Evolutionary conservation across 1,139 yeast genomes (phyloP), one percentile per base, ranked within the genome.

Genomic region (Geotrichum bryndzae): DNA sequence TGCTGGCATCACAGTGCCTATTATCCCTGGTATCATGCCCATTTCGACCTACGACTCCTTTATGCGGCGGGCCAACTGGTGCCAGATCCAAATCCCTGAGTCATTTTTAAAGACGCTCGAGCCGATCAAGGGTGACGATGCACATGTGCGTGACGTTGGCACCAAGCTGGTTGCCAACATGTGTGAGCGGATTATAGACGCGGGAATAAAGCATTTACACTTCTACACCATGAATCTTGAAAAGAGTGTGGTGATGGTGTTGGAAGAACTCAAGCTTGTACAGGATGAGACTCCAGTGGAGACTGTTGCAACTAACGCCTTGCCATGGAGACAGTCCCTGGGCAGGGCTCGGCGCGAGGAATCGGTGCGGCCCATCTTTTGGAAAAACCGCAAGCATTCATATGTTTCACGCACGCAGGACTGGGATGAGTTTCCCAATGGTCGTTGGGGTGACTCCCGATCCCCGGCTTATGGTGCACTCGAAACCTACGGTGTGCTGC

Each of bases 1-100:
- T 46, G 80, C 80, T 41, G 98, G 97, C n/a, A 82, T 94, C 66
- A 80, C 80, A 54, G 85, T 89, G 61, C 98, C 98, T 51, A 89
- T 94, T 68, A 88, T 94, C 65, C 99, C 99, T 1, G 99, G 99
- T 29, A 91, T 94, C 74, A 94, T 94, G 99, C 99, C 99, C 25
- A 92, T 94, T 65, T 87, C 96, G 22, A 90, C 97, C 11, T 92
- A 92, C 76, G 90, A 96, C 48, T 86, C 97, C 3, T 94, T 94
- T 72, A 76, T 90, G 67, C 86, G 99, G 77, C 84, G 99, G 72
- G 97, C 97, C 23, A 86, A 85, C 63, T 94, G 98, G 99, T 90
- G 96, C 61, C 87, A 88, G 71, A 86, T 94, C 68, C 76, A 82
- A 52, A 82, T 94, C 66, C 99, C 99, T 4, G 81, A 82, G 66